Percentiles rank a stretch among this genome's conserved stretches.
These are phyloP conservation scores for Lolium rigidum DNA, from an alignment of 176 grass and related monocot species.

Conservation along the genomic window DNA sequence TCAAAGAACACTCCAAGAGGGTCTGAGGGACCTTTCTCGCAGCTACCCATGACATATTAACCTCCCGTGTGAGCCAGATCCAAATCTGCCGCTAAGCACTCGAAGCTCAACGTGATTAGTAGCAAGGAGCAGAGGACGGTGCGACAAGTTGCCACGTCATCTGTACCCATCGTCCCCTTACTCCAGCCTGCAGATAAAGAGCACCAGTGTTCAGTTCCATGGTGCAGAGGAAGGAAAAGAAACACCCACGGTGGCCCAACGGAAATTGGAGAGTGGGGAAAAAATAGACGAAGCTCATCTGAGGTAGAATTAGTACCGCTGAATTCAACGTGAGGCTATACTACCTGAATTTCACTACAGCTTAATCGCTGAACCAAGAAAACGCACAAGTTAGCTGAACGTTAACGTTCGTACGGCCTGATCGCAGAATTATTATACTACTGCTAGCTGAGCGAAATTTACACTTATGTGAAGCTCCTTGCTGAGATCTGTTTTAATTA, in stretches of 20 bases:
- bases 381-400: no score
- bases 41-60: constrained; percentile 58
- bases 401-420: no score
- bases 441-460: no score
- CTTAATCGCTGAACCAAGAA: no score
- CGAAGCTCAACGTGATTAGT: not conserved
- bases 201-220: not conserved
- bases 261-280: no score
- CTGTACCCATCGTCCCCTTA: not conserved
- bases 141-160: not conserved
- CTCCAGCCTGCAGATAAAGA: not conserved
- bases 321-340: no score
- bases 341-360: no score
- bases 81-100: constrained; percentile 44
- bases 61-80: constrained; percentile 39
- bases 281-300: no score
- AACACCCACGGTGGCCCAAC: not conserved
- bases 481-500: no score
- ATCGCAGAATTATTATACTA: no score
- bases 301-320: no score
- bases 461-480: no score
- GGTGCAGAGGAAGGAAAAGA: not conserved
- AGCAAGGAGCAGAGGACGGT: constrained; percentile 6
- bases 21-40: constrained; percentile 62
- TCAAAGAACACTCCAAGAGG: constrained; percentile 89